Base-by-base conservation (phyloP, 495 filamentous ascomycete species). In the Xylaria longipes region DNA sequence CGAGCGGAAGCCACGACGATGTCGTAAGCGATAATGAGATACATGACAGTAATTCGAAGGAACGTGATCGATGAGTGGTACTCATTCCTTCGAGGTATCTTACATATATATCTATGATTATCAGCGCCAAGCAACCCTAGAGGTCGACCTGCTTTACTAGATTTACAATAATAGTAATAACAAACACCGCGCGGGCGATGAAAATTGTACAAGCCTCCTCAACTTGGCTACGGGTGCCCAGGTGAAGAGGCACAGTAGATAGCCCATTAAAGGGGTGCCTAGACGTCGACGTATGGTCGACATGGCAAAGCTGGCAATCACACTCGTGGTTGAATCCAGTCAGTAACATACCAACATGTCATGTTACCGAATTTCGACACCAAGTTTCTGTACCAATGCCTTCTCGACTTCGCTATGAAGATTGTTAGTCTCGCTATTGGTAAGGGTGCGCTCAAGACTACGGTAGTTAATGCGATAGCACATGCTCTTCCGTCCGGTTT, bases 391-490 rank as follows among this genome's bases (percentile, higher is more conserved):
- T 37, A 91, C 90, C 67, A 98, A 77, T 64, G 83, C 84, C 65
- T 82, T 74, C 25, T 83, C 80, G 46, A 98, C 89, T 76, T 82
- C 75, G 17, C 89, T 84, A 81, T 99, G 95, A 74, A 97, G 80
- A 31, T 83, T 82, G 78, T 97, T 97, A 5, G 87, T 85, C 83
- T 97, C 92, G 63, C 84, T 83, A 66, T 94, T 95, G 33, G 88
- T 96, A 81, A 99, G 82, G 9, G 97, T 99, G 73, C 89, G 86
- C 81, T 98, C 95, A 74, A 97, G 80, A 78, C 93, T 95, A 52
- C 95, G 86, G 77, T 98, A 99, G 78, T 94, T 95, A 75, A 98
- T 91, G 73, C 96, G 84, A 77, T 98, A 99, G 83, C 94, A 97
- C 82, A 95, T 79, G 79, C 94, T 97, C 85, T 88, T 90, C 75